Evolutionary conservation across 225 moss, liverwort and hornwort genomes (phyloP), one percentile per base, ranked within the genome.

Genomic region (Bryum argenteum): DNA sequence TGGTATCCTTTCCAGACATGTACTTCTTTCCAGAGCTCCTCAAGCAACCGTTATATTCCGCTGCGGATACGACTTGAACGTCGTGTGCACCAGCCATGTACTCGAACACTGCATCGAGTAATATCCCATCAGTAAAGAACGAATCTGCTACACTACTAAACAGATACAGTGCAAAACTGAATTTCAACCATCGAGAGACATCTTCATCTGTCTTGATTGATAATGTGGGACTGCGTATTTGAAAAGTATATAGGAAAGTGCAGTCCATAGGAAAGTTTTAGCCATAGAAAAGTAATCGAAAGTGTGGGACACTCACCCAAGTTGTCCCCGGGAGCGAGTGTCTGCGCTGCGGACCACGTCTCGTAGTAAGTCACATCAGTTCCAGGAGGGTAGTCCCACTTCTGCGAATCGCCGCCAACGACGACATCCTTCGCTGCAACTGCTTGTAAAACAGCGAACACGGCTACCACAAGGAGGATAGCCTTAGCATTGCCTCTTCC

Each of bases 401-500:
- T 18, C 0, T 10, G 1, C 0, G 5, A 0, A 1, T 10, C 0
- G 0, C 18, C 80, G 0, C 80, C 86, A 0, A 73, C 69, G 0
- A 0, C 5, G 55, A 53, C 9, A 3, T 43, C 23, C 9, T 5
- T 17, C 0, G 79, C 76, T 1, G n/a, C 38, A 11, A 11, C 79
- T 10, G 33, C 55, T 40, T 69, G 79, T 15, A 51, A 0, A 1
- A 79, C 6, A 1, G 69, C 76, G 17, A 76, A 42, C 0, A 69
- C 1, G 2, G 55, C 76, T 0, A 69, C 10, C 6, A 52, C 3
- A 37, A 55, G 41, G 0, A 79, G 4, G 0, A 69, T 0, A 4
- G 22, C 39, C 47, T n/a, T 48, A 0, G 67, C 83, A 83, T 65
- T 79, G 72, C 83, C 79, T 73, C 79, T 79, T 72, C 76, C 79